These are phyloP conservation scores for Fomitopsis serialis DNA, from an alignment of 768 basidiomycete species.

Conservation along the genomic window DNA sequence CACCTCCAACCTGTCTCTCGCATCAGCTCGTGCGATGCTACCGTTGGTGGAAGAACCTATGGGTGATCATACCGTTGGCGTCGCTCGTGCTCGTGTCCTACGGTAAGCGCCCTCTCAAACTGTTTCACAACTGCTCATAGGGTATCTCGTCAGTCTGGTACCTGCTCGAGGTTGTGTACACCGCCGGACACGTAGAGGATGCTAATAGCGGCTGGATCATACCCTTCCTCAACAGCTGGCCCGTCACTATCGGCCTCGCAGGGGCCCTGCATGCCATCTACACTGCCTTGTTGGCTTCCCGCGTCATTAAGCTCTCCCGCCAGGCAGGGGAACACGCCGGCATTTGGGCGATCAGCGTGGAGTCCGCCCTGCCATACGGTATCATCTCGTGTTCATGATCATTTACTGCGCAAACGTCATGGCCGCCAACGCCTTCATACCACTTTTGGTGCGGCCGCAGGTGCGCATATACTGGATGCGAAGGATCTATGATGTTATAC, in stretches of 20 bases:
- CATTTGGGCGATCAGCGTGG: conserved; percentile 21
- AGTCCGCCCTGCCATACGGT: conserved; percentile 20
- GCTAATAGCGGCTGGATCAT: not conserved
- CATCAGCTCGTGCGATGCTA: conserved; percentile 2
- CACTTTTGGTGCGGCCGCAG: conserved; percentile 19
- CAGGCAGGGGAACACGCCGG: not conserved
- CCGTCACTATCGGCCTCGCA: conserved; percentile 16
- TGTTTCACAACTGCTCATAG: not conserved
- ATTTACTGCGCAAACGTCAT: conserved; percentile 12
- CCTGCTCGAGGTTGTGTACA: not conserved
- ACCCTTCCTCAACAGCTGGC: not conserved
- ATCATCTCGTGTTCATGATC: conserved; percentile 19
- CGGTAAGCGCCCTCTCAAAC: not conserved
- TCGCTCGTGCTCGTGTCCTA: not conserved
- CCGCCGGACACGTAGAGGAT: not conserved
- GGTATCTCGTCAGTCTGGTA: too few relatives aligned
- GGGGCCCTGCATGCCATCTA: conserved; percentile 15
- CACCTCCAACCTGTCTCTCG: too few relatives aligned
- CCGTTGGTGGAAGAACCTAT: conserved; percentile 1
- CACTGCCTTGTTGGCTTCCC: conserved; percentile 15
- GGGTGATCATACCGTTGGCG: not conserved
- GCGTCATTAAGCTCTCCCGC: conserved; percentile 19
- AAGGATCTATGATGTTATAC: not conserved
- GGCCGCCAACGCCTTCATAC: conserved; percentile 16
- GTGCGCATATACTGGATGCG: conserved; percentile 1